A percentile compares a stretch with the other conserved stretches of the same genome.
phyloP scores from a whole-genome alignment of 306 rosid genomes.

The Acmispon strigosus region DNA sequence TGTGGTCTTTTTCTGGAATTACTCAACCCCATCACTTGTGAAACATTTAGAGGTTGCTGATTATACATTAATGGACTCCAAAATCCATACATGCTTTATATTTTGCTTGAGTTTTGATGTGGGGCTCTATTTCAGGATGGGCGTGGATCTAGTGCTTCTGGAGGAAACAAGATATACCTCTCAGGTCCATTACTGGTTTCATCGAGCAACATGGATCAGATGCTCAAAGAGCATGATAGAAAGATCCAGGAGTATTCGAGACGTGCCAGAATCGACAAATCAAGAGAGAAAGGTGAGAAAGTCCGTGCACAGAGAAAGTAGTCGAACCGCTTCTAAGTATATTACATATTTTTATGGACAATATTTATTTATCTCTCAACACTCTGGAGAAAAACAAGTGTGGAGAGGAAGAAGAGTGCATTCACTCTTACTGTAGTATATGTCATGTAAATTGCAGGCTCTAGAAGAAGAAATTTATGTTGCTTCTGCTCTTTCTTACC shows the following conservation, averaged over 20 bases:
- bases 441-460: conserved; percentile 25
- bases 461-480: conserved; percentile 13
- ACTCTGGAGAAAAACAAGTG: background rate
- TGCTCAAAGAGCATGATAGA: conserved; percentile 76
- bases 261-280: conserved; percentile 47
- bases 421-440: conserved; percentile 25
- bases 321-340: background rate
- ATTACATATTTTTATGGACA: conserved; percentile 9
- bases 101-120: background rate
- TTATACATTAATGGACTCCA: no score
- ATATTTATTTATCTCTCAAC: conserved; percentile 18
- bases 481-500: background rate
- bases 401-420: conserved; percentile 16
- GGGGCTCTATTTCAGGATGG: conserved; percentile 44
- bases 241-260: conserved; percentile 81
- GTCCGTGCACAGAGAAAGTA: conserved; percentile 22
- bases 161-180: conserved; percentile 63
- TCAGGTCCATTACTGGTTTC: conserved; percentile 81
- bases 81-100: background rate
- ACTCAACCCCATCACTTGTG: no score
- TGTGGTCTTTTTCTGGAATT: no score
- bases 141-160: conserved; percentile 25
- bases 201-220: conserved; percentile 66
- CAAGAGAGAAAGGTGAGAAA: conserved; percentile 32
- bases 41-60: no score